phyloP scores from a whole-genome alignment of 2,329 filamentous ascomycete species.

The Mycogone perniciosa region DNA sequence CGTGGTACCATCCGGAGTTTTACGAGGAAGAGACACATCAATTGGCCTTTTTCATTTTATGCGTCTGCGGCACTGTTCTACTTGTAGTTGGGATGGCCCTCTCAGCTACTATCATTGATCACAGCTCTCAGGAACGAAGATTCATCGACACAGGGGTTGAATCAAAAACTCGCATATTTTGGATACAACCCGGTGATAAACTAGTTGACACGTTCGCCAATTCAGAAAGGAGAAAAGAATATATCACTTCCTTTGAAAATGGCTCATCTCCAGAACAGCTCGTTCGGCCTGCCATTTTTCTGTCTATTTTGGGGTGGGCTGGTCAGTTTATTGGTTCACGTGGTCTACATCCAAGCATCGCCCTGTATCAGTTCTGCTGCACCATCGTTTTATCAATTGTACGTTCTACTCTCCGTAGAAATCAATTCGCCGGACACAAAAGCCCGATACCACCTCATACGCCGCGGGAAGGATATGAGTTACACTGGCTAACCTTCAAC shows the following conservation, averaged over 20 bases:
- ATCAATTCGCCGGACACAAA: background rate
- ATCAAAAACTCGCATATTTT: background rate
- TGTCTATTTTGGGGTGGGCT: background rate
- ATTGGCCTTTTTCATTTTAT: background rate
- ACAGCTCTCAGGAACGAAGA: background rate
- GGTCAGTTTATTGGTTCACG: background rate
- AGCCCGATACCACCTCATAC: background rate
- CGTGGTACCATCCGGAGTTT: background rate
- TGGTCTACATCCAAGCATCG: background rate
- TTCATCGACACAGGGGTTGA: background rate
- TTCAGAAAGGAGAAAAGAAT: background rate
- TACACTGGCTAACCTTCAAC: background rate
- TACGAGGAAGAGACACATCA: background rate
- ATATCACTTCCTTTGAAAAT: background rate
- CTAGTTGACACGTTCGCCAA: background rate
- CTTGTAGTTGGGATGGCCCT: background rate
- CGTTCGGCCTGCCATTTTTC: background rate
- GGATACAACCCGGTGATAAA: background rate
- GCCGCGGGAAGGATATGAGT: background rate
- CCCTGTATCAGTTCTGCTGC: background rate
- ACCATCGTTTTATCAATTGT: background rate
- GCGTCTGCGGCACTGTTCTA: background rate
- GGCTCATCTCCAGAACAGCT: background rate
- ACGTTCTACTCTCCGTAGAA: background rate
- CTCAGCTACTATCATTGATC: background rate